Base-by-base conservation (phyloP, 2,329 filamentous ascomycete genomes). In the Emergomyces orientalis region DNA sequence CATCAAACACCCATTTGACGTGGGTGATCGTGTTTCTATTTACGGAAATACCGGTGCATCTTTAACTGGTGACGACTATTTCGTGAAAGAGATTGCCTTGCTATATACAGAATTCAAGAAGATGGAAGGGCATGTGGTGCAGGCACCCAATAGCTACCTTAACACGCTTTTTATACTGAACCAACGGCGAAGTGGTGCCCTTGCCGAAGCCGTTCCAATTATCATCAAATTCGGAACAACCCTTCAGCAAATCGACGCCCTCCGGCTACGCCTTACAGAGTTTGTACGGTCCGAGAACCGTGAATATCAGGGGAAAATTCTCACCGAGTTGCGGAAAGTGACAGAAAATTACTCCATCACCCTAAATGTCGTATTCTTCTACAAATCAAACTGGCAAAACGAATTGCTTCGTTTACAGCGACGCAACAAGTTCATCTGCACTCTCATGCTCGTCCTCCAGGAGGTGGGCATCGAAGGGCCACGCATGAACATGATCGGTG, bases 91-190 rank as follows among this genome's bases (percentile, higher is more conserved):
- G 71, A 95, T 97, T 62, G 89, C 91, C 1, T 82, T 97, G 1
- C 82, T 97, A 19, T 97, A 94, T 74, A 97, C 93, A 17, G 93
- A 97, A 71, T 97, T 97, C 80, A 97, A 97, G 82, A 97, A 97
- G 80, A 93, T 97, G 89, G 88, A 97, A 75, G 93, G 93, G 1
- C 92, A 97, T 70, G 88, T 97, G 30, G 93, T 97, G 0, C 93
- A 97, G 75, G 93, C 93, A 0, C 93, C 93, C 13, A 97, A 97
- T 82, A 95, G 89, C 63, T 86, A 96, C 45, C 83, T 97, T 62
- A 97, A 97, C 76, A 91, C 86, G 0, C 82, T 97, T 0, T 97
- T 97, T 76, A 96, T 97, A 66, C 86, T 97, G 54, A 97, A 97
- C 75, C 91, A 96, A 77, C 87, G 93, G 55, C 88, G 93, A 61